Evolutionary conservation across 2,329 filamentous ascomycete genomes (phyloP), one percentile per base, ranked within the genome.

Genomic region (Monosporascus sp.): DNA sequence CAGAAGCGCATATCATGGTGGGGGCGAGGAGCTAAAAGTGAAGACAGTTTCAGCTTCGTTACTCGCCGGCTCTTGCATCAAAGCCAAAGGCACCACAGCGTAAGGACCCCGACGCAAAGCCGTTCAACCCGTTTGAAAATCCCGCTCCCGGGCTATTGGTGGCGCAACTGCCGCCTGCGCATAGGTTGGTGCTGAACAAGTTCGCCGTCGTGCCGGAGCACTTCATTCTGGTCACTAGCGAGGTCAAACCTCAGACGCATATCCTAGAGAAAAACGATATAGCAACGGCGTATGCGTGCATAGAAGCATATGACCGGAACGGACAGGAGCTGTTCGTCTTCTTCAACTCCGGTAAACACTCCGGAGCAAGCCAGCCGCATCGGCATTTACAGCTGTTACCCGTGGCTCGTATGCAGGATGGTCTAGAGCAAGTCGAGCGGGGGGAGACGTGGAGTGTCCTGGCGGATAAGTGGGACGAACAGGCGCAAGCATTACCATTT

Each of bases 181-280:
- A 91, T 67, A 76, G 78, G 54, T 75, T 90, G 43, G 81, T 91
- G 1, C 73, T 91, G 41, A 91, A 91, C 74, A 91, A 90, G 68
- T 91, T 87, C 61, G 86, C 87, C 48, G 71, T 91, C 48, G 85
- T 88, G 37, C 78, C 81, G 0, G 78, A 85, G 61, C 87, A 91
- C 70, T 88, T 88, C 65, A 88, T 91, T 60, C 77, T 91, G 48
- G 80, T 83, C 0, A 91, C 87, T 0, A 79, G 72, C n/a, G 68
- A 72, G 1, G 84, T 85, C 65, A 80, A 82, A 64, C 72, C 74
- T n/a, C 87, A 91, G 73, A 84, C 81, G 2, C 74, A 86, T 58
- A 64, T 85, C 5, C 74, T 91, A 2, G 84, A 85, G 49, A 67
- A 72, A 14, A 72, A 71, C 26, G 87, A 90, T 60, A 70, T 90